Base-by-base conservation (phyloP, 1,284 basidiomycete species). In the Somion occarium region DNA sequence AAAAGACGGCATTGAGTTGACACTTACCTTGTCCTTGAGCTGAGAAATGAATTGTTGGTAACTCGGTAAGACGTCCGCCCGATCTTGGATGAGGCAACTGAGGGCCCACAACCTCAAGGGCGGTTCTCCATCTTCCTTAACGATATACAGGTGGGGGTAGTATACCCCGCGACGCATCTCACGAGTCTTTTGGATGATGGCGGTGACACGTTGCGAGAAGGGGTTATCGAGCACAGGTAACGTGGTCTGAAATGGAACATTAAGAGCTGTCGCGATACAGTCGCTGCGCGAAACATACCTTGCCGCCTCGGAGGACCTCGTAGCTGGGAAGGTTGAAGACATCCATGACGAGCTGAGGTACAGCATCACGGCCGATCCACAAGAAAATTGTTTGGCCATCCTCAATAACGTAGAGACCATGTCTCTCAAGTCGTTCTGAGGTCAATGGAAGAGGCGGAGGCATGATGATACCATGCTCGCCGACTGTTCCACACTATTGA, bases 321-420 rank as follows among this genome's bases (percentile, higher is more conserved):
- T 98, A 98, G 60, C 73, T 88, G 0, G 91, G 86, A 39, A 97
- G 76, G 64, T 92, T 86, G 70, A 99, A 99, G 7, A 98, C 96
- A 63, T 99, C 97, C 75, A 88, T 75, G 53, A 98, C 76, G 46
- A 99, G 82, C 64, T 96, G 91, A 2, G 95, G 93, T 19, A 99
- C 94, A 3, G 97, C 93, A 64, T 98, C 96, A 26, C 95, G 84
- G 5, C 97, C 97, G 48, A 99, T 82, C 91, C 93, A 99, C 43
- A 99, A 77, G 84, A 99, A 98, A 62, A 99, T 91, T 44, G 92
- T 95, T 71, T 98, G 97, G 0, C 92, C 92, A 67, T 99, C 95
- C 69, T 99, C 97, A 59, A 99, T 96, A 56, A 99, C 71, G 82
- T 90, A 98, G 48, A 99, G 76, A 49, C 97, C 97, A 64, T 99